A percentile compares a stretch with the other conserved stretches of the same genome.
Conservation (phyloP, 2,329 filamentous ascomycete genomes). For the Alternaria alternata region DNA sequence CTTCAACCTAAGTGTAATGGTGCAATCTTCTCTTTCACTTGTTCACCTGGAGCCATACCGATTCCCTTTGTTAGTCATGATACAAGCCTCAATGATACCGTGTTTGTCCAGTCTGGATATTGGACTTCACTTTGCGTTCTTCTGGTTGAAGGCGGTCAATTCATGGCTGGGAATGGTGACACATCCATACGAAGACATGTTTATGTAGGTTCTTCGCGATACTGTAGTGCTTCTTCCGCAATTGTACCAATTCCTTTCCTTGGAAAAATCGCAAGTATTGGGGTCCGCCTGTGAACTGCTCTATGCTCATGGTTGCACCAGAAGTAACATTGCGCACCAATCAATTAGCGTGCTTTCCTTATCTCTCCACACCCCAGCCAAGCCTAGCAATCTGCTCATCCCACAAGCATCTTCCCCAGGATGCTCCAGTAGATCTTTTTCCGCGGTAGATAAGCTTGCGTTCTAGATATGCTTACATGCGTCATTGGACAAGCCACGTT, state of each 20-base stretch:
- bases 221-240: not conserved
- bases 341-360: conserved; percentile 25
- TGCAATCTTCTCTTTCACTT: not conserved
- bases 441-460: conserved; percentile 25
- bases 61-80: conserved; percentile 12
- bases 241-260: not conserved
- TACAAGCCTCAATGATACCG: conserved; percentile 1
- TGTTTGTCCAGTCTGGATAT: conserved; percentile 28
- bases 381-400: conserved; percentile 16
- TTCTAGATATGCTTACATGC: conserved; percentile 5
- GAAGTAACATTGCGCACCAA: conserved; percentile 11
- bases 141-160: not conserved
- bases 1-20: not conserved
- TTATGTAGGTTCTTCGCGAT: not conserved
- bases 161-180: conserved; percentile 1
- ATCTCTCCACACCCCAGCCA: conserved; percentile 21
- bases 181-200: conserved; percentile 1
- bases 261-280: not conserved
- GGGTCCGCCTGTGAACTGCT: not conserved
- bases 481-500: conserved; percentile 13
- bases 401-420: conserved; percentile 17
- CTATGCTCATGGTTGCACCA: not conserved
- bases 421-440: conserved; percentile 2
- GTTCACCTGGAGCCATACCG: conserved; percentile 6
- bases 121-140: conserved; percentile 9